Percentiles rank a stretch among this genome's conserved stretches.
Evolutionary conservation across 2,329 filamentous ascomycete genomes (phyloP).

Genomic region (Teratosphaeria viscida): DNA sequence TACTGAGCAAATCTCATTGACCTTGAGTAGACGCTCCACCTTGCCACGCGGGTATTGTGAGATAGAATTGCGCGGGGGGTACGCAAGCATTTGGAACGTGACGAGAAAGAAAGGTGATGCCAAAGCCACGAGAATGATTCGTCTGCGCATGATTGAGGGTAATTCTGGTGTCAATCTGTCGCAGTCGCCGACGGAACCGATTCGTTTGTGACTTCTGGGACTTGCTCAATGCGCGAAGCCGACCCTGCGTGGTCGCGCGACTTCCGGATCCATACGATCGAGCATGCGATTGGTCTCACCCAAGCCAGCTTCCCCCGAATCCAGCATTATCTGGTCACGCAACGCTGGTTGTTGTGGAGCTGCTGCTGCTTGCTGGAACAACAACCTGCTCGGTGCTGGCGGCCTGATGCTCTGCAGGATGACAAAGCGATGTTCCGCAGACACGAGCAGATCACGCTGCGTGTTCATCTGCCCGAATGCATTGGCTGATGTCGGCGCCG

Average conservation of each 20-base stretch:
- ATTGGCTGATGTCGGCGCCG: conserved; percentile 19
- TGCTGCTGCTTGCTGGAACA: conserved; percentile 25
- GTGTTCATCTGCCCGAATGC: conserved; percentile 33
- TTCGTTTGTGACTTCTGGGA: neutral
- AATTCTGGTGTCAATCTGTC: neutral
- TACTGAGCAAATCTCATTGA: conserved; percentile 45
- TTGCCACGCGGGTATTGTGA: conserved; percentile 33
- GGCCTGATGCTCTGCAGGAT: conserved; percentile 28
- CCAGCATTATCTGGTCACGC: conserved; percentile 34
- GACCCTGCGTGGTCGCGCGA: conserved; percentile 20
- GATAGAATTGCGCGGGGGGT: conserved; percentile 1
- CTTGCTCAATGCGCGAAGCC: conserved; percentile 22
- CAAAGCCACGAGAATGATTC: neutral
- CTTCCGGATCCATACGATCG: conserved; percentile 22
- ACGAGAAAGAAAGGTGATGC: neutral
- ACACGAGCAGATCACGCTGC: conserved; percentile 33
- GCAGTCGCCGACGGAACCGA: neutral
- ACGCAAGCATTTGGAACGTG: neutral
- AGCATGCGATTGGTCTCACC: conserved; percentile 39
- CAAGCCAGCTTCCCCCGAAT: conserved; percentile 36
- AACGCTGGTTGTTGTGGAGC: conserved; percentile 12
- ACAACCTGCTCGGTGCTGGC: conserved; percentile 21
- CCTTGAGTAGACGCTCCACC: conserved; percentile 44
- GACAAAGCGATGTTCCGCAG: conserved; percentile 35
- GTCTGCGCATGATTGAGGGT: neutral